A percentile compares a stretch with the other conserved stretches of the same genome.
phyloP scores from a whole-genome alignment of 2,329 filamentous ascomycete genomes.

The Microcera coccophila region DNA sequence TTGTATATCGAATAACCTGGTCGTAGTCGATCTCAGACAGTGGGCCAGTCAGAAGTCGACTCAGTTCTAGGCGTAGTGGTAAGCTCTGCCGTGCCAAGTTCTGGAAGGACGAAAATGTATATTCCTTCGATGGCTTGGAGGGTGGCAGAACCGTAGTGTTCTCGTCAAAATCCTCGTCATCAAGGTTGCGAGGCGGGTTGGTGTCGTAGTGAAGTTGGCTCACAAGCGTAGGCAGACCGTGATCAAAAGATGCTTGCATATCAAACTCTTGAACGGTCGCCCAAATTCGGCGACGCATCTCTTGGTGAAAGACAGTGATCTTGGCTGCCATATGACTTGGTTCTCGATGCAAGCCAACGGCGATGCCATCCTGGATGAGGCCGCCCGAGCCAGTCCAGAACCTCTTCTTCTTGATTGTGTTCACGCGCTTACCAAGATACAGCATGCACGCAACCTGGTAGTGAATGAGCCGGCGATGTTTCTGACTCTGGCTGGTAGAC shows the following conservation, averaged over 20 bases:
- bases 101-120: slow-evolving; percentile 58
- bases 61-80: slow-evolving; percentile 54
- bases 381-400: slow-evolving; percentile 57
- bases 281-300: slow-evolving; percentile 60
- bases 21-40: slow-evolving; percentile 57
- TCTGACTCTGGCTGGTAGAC: slow-evolving; percentile 55
- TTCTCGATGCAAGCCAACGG: slow-evolving; percentile 57
- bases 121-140: slow-evolving; percentile 49
- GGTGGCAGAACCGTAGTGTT: slow-evolving; percentile 48
- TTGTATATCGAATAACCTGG: slow-evolving; percentile 58
- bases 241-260: slow-evolving; percentile 58
- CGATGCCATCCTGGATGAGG: slow-evolving; percentile 55
- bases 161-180: slow-evolving; percentile 56
- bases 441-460: slow-evolving; percentile 58
- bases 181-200: slow-evolving; percentile 53
- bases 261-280: slow-evolving; percentile 60
- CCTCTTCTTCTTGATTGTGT: slow-evolving; percentile 62
- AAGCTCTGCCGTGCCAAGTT: slow-evolving; percentile 55
- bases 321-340: slow-evolving; percentile 52
- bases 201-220: slow-evolving; percentile 55
- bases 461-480: slow-evolving; percentile 57
- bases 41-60: slow-evolving; percentile 52
- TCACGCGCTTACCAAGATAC: slow-evolving; percentile 59
- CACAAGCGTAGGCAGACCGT: slow-evolving; percentile 55
- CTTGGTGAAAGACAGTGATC: slow-evolving; percentile 57